These are phyloP conservation scores for Inonotus hispidus DNA, from an alignment of 1,284 basidiomycete genomes.

Conservation along the genomic window DNA sequence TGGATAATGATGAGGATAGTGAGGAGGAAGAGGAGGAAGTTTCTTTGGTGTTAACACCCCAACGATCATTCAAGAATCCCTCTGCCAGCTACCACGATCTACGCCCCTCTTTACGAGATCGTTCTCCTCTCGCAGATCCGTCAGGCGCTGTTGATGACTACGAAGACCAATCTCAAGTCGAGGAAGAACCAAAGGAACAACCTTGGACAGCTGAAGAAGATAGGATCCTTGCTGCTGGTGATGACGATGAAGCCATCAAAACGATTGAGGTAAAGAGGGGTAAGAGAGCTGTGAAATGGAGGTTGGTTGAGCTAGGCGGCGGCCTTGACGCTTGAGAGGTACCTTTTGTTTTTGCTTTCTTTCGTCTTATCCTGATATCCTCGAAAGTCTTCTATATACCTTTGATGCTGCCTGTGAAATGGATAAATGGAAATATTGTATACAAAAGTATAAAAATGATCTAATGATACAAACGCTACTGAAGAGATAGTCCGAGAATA, in stretches of 20 bases:
- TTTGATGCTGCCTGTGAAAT: too few species aligned
- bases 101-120: neutral
- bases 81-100: neutral
- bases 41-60: neutral
- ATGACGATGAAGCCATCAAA: conserved; percentile 11
- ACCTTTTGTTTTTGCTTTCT: neutral
- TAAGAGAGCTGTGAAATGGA: conserved; percentile 1
- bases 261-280: conserved; percentile 13
- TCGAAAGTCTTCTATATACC: neutral
- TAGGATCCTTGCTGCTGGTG: conserved; percentile 9
- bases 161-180: neutral
- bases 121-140: neutral
- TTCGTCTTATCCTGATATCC: neutral
- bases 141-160: too few species aligned
- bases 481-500: neutral
- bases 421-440: neutral
- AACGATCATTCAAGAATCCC: neutral
- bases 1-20: neutral
- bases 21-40: conserved; percentile 13
- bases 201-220: conserved; percentile 19
- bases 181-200: neutral
- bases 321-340: neutral
- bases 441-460: neutral
- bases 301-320: conserved; percentile 9
- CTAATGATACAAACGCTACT: neutral